A percentile compares a stretch with the other conserved stretches of the same genome.
These are phyloP conservation scores for Ganoderma meredithae DNA, from an alignment of 1,284 basidiomycete species.

Conservation along the genomic window DNA sequence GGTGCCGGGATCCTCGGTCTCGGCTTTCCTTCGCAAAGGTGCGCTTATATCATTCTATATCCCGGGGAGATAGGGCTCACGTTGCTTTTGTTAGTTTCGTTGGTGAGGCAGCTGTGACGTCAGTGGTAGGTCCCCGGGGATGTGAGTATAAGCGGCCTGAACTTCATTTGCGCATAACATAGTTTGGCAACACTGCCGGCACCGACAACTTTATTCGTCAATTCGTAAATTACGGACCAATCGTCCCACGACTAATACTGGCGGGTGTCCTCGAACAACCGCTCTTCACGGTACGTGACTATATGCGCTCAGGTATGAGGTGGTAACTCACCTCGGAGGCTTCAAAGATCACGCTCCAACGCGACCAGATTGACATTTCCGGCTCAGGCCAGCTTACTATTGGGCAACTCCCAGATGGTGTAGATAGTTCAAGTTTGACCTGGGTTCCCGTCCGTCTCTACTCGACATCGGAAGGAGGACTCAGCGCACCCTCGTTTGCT, in stretches of 20 bases:
- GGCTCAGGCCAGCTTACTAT: slow-evolving; percentile 48
- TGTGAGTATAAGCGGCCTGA: neutral
- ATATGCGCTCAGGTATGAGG: neutral
- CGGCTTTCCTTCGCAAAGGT: slow-evolving; percentile 48
- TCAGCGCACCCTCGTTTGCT: slow-evolving; percentile 45
- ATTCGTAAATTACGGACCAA: slow-evolving; percentile 50
- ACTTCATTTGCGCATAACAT: neutral
- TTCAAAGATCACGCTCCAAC: slow-evolving; percentile 47
- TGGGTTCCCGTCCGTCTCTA: slow-evolving; percentile 54
- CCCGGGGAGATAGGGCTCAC: neutral
- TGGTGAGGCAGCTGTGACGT: slow-evolving; percentile 46
- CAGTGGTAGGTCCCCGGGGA: slow-evolving; percentile 37
- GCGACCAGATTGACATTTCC: slow-evolving; percentile 48
- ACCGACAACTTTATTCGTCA: slow-evolving; percentile 51
- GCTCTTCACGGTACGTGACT: slow-evolving; percentile 48
- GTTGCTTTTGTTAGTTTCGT: slow-evolving; percentile 42
- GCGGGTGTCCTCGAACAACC: slow-evolving; percentile 51
- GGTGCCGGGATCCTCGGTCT: slow-evolving; percentile 49
- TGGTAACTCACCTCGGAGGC: neutral
- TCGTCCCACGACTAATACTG: slow-evolving; percentile 53
- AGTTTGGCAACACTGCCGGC: slow-evolving; percentile 39
- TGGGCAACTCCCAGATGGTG: slow-evolving; percentile 48
- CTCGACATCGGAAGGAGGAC: slow-evolving; percentile 45
- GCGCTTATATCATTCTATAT: neutral
- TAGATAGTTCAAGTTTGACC: slow-evolving; percentile 49